Percentiles rank a stretch among this genome's conserved stretches.
phyloP scores from a whole-genome alignment of 106 monocot species.

The Phalaenopsis aphrodite region DNA sequence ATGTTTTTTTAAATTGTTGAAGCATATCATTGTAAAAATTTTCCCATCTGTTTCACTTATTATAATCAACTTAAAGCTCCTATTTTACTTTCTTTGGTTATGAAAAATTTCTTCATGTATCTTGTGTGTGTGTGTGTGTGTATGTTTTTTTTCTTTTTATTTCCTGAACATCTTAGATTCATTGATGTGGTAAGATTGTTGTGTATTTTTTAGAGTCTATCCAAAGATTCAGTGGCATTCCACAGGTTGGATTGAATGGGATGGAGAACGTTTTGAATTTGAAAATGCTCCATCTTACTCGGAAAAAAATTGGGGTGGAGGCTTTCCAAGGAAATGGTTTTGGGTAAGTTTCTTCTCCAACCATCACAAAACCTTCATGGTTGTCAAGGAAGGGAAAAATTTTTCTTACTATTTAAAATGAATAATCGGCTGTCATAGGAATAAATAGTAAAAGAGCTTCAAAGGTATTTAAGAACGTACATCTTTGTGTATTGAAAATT shows the following conservation, averaged over 20 bases:
- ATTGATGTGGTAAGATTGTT: background rate
- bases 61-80: no score
- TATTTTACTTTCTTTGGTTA: background rate
- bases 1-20: no score
- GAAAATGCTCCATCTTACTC: slow-evolving; percentile 99
- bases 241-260: slow-evolving; percentile 99
- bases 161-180: background rate
- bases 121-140: background rate
- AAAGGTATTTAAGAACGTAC: background rate
- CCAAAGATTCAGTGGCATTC: background rate
- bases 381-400: background rate
- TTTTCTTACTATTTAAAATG: background rate
- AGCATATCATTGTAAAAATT: no score
- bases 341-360: slow-evolving; percentile 50
- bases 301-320: slow-evolving; percentile 98
- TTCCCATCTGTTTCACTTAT: no score
- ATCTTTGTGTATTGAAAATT: background rate
- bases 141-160: background rate
- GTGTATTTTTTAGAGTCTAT: background rate
- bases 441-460: background rate
- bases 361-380: background rate
- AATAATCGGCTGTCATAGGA: background rate
- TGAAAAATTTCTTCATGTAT: background rate
- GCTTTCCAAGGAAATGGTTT: slow-evolving; percentile 97
- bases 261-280: slow-evolving; percentile 82